Evolutionary conservation across 495 filamentous ascomycete species (phyloP).

Genomic region (Aspergillus bertholletiae): DNA sequence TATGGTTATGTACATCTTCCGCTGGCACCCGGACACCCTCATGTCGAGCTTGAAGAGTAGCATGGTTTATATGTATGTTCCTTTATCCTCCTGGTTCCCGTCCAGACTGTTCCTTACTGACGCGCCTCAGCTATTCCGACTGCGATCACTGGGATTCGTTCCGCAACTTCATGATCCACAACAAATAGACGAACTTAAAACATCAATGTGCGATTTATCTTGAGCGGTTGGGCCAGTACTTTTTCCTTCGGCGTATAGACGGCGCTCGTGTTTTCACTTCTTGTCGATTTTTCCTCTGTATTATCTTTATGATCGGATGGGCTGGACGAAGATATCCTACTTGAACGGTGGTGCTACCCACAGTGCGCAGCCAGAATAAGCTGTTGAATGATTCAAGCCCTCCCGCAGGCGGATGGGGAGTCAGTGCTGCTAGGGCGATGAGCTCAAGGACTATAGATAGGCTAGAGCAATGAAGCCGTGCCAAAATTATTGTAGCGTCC

Average conservation of each 20-base stretch:
- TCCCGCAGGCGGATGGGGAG: conserved; percentile 12
- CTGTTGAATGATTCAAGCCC: neutral
- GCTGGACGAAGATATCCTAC: neutral
- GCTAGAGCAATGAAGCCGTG: neutral
- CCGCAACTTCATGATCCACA: conserved; percentile 75
- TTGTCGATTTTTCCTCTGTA: conserved; percentile 19
- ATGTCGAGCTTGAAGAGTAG: conserved; percentile 88
- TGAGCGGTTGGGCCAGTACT: neutral
- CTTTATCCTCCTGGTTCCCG: neutral
- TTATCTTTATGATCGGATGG: conserved; percentile 12
- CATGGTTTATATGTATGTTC: conserved; percentile 92
- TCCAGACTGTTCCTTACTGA: conserved; percentile 1
- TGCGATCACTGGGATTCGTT: conserved; percentile 82
- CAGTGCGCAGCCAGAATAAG: neutral
- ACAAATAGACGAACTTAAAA: conserved; percentile 62
- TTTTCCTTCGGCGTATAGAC: conserved; percentile 29
- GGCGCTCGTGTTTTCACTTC: conserved; percentile 14
- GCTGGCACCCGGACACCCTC: conserved; percentile 83
- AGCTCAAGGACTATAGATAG: neutral
- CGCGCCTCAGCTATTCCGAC: conserved; percentile 56
- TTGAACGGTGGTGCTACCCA: neutral
- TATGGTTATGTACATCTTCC: conserved; percentile 91
- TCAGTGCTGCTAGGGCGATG: neutral
- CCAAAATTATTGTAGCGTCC: neutral
- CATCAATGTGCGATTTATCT: conserved; percentile 10